phyloP scores from a whole-genome alignment of 768 basidiomycete genomes.

The Rhodotorula babjevae region DNA sequence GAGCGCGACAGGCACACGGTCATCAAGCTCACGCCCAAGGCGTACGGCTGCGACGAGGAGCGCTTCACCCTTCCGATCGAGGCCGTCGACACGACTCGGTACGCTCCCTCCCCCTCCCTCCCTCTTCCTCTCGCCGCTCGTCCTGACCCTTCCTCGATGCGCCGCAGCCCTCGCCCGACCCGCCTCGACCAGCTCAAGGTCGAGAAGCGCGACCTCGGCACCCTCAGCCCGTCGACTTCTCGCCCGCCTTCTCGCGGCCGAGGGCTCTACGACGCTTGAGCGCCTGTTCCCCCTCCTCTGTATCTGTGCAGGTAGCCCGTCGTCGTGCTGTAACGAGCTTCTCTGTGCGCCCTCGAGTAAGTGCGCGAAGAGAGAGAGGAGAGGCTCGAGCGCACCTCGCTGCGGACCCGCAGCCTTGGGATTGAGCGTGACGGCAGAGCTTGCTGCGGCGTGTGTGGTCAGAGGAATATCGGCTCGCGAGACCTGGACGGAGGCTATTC shows the following conservation, averaged over 20 bases:
- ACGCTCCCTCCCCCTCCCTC: background rate
- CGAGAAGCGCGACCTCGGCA: conserved; percentile 27
- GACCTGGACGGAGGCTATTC: too few species aligned
- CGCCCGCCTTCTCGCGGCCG: conserved; percentile 8
- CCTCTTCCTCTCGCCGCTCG: too few species aligned
- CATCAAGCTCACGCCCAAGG: conserved; percentile 95
- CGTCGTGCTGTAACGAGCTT: background rate
- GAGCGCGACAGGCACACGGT: conserved; percentile 68
- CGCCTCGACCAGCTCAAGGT: conserved; percentile 11
- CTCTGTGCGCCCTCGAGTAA: background rate
- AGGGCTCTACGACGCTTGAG: conserved; percentile 11
- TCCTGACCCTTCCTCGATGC: background rate
- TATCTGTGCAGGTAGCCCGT: background rate
- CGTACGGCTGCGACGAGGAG: conserved; percentile 91
- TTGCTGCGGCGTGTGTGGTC: too few species aligned
- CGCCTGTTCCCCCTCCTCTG: background rate
- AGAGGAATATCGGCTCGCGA: too few species aligned
- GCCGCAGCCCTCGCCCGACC: background rate
- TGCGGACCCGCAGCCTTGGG: too few species aligned
- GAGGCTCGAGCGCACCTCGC: too few species aligned
- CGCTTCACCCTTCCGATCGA: conserved; percentile 84
- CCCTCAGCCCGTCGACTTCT: conserved; percentile 11
- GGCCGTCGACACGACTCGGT: conserved; percentile 88
- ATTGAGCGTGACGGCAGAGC: too few species aligned
- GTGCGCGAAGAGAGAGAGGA: too few species aligned